phyloP scores from a whole-genome alignment of 805 yeast genomes.

The Nakazawaea ambrosiae region DNA sequence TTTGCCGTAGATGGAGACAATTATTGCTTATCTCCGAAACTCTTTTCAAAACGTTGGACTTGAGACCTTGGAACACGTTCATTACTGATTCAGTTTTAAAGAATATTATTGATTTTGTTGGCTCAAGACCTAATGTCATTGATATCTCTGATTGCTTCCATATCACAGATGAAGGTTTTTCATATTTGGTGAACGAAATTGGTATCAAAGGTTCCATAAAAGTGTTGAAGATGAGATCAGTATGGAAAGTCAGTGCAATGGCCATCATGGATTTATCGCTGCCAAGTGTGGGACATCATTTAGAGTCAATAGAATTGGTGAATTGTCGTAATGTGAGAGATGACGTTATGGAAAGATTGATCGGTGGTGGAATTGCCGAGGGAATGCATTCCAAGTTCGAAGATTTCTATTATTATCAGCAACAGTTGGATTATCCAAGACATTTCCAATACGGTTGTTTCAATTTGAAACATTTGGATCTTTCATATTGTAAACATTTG shows the following conservation, averaged over 20 bases:
- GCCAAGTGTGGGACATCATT: constrained; percentile 51
- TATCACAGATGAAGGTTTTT: constrained; percentile 69
- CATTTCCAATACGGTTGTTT: constrained; percentile 45
- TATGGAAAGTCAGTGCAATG: constrained; percentile 77
- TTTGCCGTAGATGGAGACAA: constrained; percentile 65
- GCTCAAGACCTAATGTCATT: constrained; percentile 54
- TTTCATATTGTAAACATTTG: constrained; percentile 72
- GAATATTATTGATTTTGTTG: constrained; percentile 62
- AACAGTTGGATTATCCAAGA: constrained; percentile 1
- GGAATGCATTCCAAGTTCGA: constrained; percentile 5
- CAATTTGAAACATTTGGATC: constrained; percentile 41
- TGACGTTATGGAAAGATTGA: constrained; percentile 60
- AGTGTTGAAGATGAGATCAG: constrained; percentile 53
- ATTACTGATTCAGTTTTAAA: constrained; percentile 52
- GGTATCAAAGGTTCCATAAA: constrained; percentile 58
- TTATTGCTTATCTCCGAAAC: constrained; percentile 49
- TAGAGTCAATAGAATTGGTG: constrained; percentile 57
- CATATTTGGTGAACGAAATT: constrained; percentile 61
- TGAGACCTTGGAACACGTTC: constrained; percentile 55
- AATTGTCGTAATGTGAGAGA: constrained; percentile 72
- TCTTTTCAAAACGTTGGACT: constrained; percentile 44
- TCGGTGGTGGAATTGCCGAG: too few relatives aligned
- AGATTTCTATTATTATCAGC: constrained; percentile 3
- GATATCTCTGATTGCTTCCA: constrained; percentile 72
- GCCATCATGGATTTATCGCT: constrained; percentile 73